Percentiles rank a stretch among this genome's conserved stretches.
Evolutionary conservation across 345 rosid genomes (phyloP).

Genomic region (Hibiscus syriacus): DNA sequence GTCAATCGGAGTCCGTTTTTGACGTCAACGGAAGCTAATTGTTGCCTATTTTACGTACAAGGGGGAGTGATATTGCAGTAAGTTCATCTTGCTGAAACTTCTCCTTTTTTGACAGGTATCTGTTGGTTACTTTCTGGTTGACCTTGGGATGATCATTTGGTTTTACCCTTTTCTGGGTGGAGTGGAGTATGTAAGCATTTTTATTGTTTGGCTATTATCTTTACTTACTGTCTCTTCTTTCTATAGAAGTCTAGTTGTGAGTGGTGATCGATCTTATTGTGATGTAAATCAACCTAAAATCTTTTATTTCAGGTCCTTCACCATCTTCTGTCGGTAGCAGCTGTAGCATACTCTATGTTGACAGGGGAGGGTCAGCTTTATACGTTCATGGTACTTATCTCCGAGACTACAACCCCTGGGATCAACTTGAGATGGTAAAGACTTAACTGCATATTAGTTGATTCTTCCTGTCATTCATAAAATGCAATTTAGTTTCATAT

Average conservation of each 20-base stretch:
- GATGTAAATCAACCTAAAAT: conserved; percentile 2
- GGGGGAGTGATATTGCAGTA: neutral
- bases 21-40: neutral
- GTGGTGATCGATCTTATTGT: neutral
- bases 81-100: conserved; percentile 3
- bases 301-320: conserved; percentile 32
- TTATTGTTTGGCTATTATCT: neutral
- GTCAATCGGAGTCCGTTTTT: neutral
- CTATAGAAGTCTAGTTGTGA: neutral
- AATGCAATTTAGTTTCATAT: neutral
- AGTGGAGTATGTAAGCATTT: conserved; percentile 45
- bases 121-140: conserved; percentile 52
- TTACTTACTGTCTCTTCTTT: neutral
- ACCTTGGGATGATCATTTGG: conserved; percentile 55
- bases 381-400: conserved; percentile 50
- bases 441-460: neutral
- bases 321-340: conserved; percentile 37
- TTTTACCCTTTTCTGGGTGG: conserved; percentile 58
- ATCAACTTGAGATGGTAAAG: conserved; percentile 56
- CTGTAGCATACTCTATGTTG: conserved; percentile 46
- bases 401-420: conserved; percentile 56
- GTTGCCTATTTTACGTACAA: neutral
- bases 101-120: conserved; percentile 34
- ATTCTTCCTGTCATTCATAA: neutral
- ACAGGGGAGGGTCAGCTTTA: conserved; percentile 50